A percentile compares a stretch with the other conserved stretches of the same genome.
These are phyloP conservation scores for Keithomyces neogunnii DNA, from an alignment of 2,329 filamentous ascomycete genomes.

Conservation along the genomic window DNA sequence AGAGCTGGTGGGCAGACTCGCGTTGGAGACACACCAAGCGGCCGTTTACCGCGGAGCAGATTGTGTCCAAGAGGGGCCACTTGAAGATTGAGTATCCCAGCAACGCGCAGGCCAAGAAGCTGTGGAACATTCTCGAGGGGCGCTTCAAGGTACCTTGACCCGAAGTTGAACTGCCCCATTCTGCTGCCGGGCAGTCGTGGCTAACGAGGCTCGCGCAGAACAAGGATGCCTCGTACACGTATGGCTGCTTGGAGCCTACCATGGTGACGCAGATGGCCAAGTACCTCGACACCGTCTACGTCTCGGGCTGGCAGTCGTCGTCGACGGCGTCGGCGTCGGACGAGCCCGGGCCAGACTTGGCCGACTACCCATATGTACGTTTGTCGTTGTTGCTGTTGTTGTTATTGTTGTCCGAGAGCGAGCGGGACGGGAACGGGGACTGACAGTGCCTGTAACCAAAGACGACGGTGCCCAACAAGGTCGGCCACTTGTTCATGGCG, in stretches of 20 bases:
- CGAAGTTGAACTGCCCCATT: not conserved
- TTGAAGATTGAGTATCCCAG: slow-evolving; percentile 88
- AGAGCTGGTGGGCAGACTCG: slow-evolving; percentile 89
- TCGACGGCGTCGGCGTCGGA: slow-evolving; percentile 92
- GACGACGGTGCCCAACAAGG: slow-evolving; percentile 98
- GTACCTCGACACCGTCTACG: slow-evolving; percentile 96
- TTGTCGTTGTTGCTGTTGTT: not conserved
- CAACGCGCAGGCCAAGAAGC: slow-evolving; percentile 84
- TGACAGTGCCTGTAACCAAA: slow-evolving; percentile 22
- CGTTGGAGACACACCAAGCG: slow-evolving; percentile 91
- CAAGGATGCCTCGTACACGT: slow-evolving; percentile 84
- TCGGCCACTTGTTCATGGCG: slow-evolving; percentile 93
- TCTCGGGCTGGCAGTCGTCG: slow-evolving; percentile 97
- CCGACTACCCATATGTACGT: slow-evolving; percentile 86
- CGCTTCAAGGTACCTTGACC: slow-evolving; percentile 61
- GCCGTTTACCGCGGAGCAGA: slow-evolving; percentile 92
- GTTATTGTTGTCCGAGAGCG: no score
- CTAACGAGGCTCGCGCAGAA: slow-evolving; percentile 31
- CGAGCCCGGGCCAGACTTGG: slow-evolving; percentile 94
- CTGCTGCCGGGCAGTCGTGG: slow-evolving; percentile 26
- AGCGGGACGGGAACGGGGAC: no score
- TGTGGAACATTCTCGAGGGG: slow-evolving; percentile 81
- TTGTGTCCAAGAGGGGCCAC: slow-evolving; percentile 89
- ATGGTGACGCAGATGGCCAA: slow-evolving; percentile 99
- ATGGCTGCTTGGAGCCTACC: slow-evolving; percentile 93